A percentile compares a stretch with the other conserved stretches of the same genome.
These are phyloP conservation scores for Ustilaginoidea virens DNA, from an alignment of 2,329 filamentous ascomycete species.

Conservation along the genomic window DNA sequence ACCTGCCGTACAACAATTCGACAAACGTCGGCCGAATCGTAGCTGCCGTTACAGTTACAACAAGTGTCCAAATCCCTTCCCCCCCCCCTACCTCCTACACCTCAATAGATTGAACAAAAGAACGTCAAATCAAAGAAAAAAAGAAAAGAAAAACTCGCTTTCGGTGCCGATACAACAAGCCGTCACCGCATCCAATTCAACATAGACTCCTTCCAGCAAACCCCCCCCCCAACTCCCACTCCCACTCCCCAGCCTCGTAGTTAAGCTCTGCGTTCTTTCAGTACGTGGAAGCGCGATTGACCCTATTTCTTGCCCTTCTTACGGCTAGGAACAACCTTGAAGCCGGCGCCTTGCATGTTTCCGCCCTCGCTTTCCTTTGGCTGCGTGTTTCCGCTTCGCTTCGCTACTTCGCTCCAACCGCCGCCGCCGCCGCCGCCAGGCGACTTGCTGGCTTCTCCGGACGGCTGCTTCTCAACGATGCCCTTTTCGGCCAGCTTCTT, in stretches of 20 bases:
- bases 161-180: no score
- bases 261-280: conserved; percentile 4
- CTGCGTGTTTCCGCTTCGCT: conserved; percentile 52
- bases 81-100: no score
- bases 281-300: conserved; percentile 5
- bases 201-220: no score
- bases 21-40: no score
- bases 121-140: no score
- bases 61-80: no score
- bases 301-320: conserved; percentile 75
- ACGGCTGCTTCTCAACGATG: conserved; percentile 59
- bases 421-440: conserved; percentile 44
- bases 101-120: no score
- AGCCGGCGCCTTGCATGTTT: conserved; percentile 39
- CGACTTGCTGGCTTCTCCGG: conserved; percentile 31
- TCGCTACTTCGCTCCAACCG: conserved; percentile 94
- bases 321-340: conserved; percentile 81
- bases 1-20: no score
- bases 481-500: conserved; percentile 90
- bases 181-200: no score
- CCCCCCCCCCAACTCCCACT: background rate
- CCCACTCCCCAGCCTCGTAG: background rate
- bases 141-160: no score
- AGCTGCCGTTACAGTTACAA: no score
- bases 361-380: conserved; percentile 27